A percentile compares a stretch with the other conserved stretches of the same genome.
Evolutionary conservation across 495 filamentous ascomycete genomes (phyloP).

Genomic region (Friedmanniomyces endolithicus): DNA sequence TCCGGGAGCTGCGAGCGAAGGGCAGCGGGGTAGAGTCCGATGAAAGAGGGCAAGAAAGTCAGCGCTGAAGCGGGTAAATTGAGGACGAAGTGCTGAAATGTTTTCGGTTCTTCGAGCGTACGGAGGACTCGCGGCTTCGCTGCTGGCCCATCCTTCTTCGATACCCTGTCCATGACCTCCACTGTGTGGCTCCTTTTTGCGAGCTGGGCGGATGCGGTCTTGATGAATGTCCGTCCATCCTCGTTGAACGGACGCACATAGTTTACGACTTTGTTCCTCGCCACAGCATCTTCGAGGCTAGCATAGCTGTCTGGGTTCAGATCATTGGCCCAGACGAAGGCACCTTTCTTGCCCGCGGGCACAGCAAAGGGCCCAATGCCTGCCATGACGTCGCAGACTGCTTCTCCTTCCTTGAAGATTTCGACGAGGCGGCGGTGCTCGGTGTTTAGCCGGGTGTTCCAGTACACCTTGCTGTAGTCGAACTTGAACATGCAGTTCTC

Average conservation of each 20-base stretch:
- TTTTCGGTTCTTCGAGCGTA: constrained; percentile 20
- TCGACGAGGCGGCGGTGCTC: constrained; percentile 75
- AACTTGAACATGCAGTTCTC: constrained; percentile 53
- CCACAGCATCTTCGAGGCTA: constrained; percentile 55
- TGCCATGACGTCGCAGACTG: constrained; percentile 94
- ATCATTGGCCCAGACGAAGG: constrained; percentile 96
- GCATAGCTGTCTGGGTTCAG: constrained; percentile 80
- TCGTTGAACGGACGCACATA: constrained; percentile 68
- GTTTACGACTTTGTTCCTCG: constrained; percentile 62
- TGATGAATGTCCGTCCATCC: constrained; percentile 75
- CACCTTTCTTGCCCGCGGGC: constrained; percentile 74
- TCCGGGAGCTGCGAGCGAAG: constrained; percentile 54
- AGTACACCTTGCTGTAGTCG: constrained; percentile 84
- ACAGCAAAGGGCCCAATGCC: constrained; percentile 93
- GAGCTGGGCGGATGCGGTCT: constrained; percentile 48
- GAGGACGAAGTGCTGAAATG: constrained; percentile 88
- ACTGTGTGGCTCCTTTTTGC: constrained; percentile 40
- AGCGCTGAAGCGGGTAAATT: constrained; percentile 86
- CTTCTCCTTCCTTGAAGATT: constrained; percentile 69
- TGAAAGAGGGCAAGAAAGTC: constrained; percentile 73
- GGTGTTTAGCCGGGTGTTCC: constrained; percentile 81
- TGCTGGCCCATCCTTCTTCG: background rate
- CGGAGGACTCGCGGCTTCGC: constrained; percentile 20
- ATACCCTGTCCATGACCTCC: constrained; percentile 2
- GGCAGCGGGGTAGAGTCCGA: constrained; percentile 61